A percentile compares a stretch with the other conserved stretches of the same genome.
phyloP scores from a whole-genome alignment of 495 filamentous ascomycete species.

The Neurospora intermedia region DNA sequence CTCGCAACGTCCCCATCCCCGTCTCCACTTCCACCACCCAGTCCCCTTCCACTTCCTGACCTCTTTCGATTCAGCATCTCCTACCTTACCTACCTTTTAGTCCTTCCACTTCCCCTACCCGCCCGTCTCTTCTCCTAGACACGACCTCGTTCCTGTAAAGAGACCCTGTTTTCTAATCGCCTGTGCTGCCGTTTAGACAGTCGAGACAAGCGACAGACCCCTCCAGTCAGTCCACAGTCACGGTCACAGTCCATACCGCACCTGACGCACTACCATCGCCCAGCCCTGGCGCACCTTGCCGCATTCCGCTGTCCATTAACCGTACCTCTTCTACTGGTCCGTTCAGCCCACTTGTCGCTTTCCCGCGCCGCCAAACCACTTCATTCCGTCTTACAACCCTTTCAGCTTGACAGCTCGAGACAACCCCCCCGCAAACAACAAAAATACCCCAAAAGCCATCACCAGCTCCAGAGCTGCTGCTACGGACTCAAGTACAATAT shows the following conservation, averaged over 20 bases:
- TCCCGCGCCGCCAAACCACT: conserved; percentile 13
- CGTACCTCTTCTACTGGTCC: background rate
- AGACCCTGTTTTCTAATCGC: background rate
- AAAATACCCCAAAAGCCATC: conserved; percentile 2
- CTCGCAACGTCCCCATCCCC: background rate
- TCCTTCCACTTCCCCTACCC: background rate
- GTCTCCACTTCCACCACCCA: background rate
- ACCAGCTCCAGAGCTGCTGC: background rate
- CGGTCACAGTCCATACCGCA: background rate
- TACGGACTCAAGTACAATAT: background rate
- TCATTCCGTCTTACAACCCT: conserved; percentile 17
- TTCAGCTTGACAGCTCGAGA: conserved; percentile 9
- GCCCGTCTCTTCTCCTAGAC: background rate
- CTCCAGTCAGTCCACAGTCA: background rate
- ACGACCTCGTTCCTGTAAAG: background rate
- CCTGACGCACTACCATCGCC: background rate
- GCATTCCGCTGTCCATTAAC: background rate
- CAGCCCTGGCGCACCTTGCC: background rate
- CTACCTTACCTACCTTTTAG: background rate
- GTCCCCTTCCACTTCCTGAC: background rate
- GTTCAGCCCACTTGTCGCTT: background rate
- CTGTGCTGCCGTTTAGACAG: background rate
- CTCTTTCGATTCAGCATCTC: background rate
- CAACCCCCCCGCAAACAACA: conserved; percentile 2
- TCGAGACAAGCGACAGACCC: background rate